Evolutionary conservation across 441 rosid species (phyloP).

Genomic region (Gossypium davidsonii): DNA sequence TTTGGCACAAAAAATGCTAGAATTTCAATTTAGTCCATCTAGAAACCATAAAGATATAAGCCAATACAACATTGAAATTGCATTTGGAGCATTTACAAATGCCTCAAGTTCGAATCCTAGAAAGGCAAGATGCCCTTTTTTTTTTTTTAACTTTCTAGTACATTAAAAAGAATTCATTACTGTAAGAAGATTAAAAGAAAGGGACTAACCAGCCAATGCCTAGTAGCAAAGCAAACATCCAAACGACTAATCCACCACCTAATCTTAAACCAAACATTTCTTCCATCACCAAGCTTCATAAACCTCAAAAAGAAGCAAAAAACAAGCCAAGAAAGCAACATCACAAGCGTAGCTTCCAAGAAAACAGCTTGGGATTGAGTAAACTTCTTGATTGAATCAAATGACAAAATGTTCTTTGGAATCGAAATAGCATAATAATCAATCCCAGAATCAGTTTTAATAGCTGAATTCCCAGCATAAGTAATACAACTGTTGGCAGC

Average conservation of each 20-base stretch:
- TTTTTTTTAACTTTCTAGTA: neutral
- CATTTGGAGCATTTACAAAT: neutral
- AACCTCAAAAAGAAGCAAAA: conserved; percentile 74
- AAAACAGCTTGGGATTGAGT: conserved; percentile 92
- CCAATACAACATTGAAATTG: no score
- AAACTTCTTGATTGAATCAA: conserved; percentile 69
- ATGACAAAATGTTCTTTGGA: conserved; percentile 61
- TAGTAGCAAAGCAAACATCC: conserved; percentile 84
- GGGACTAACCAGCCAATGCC: conserved; percentile 86
- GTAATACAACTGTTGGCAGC: conserved; percentile 38
- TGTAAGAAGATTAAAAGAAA: neutral
- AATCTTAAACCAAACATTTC: conserved; percentile 59
- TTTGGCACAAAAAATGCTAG: no score
- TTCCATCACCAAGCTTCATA: conserved; percentile 70
- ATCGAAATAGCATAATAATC: conserved; percentile 37
- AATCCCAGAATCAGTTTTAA: conserved; percentile 44
- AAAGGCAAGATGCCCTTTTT: neutral
- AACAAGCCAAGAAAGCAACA: conserved; percentile 71
- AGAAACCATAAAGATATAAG: no score
- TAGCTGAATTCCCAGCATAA: conserved; percentile 32
- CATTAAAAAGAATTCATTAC: neutral
- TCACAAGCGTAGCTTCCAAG: conserved; percentile 73
- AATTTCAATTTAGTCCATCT: no score
- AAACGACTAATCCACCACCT: conserved; percentile 95
- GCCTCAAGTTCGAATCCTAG: neutral